A percentile compares a stretch with the other conserved stretches of the same genome.
Evolutionary conservation across 176 grass and related monocot genomes (phyloP).

Genomic region (Triticum aestivum): DNA sequence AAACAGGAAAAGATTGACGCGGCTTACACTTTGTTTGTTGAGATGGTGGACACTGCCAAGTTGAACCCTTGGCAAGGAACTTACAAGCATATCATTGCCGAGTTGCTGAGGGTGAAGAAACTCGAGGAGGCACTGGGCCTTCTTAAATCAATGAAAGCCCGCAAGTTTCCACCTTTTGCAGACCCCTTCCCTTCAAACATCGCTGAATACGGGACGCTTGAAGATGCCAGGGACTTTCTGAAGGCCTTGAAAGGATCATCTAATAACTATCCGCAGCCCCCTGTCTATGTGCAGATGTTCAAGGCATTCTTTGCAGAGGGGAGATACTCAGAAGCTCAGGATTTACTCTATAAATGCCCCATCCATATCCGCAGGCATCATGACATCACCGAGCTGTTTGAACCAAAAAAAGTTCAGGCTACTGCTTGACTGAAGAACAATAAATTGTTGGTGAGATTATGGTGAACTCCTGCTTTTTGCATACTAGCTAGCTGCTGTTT

Average conservation of each 20-base stretch:
- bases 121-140: conserved; percentile 65
- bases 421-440: conserved; percentile 28
- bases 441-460: conserved; percentile 23
- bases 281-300: conserved; percentile 63
- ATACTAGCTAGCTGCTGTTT: conserved; percentile 4
- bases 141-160: conserved; percentile 63
- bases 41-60: conserved; percentile 69
- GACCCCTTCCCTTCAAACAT: conserved; percentile 73
- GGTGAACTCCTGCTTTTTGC: not conserved
- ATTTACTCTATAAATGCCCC: conserved; percentile 81
- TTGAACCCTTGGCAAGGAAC: conserved; percentile 62
- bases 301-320: conserved; percentile 72
- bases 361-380: conserved; percentile 68
- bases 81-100: conserved; percentile 63
- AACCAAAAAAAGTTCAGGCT: conserved; percentile 43
- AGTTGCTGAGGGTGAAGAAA: conserved; percentile 63
- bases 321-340: conserved; percentile 75
- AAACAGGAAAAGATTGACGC: conserved; percentile 39
- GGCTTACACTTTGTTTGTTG: conserved; percentile 55
- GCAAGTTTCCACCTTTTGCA: conserved; percentile 59
- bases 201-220: conserved; percentile 62
- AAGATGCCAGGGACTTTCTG: conserved; percentile 72
- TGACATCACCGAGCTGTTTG: conserved; percentile 64
- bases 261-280: conserved; percentile 38
- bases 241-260: conserved; percentile 51